Evolutionary conservation across 345 rosid species (phyloP), one percentile per base, ranked within the genome.

Genomic region (Alliaria petiolata): DNA sequence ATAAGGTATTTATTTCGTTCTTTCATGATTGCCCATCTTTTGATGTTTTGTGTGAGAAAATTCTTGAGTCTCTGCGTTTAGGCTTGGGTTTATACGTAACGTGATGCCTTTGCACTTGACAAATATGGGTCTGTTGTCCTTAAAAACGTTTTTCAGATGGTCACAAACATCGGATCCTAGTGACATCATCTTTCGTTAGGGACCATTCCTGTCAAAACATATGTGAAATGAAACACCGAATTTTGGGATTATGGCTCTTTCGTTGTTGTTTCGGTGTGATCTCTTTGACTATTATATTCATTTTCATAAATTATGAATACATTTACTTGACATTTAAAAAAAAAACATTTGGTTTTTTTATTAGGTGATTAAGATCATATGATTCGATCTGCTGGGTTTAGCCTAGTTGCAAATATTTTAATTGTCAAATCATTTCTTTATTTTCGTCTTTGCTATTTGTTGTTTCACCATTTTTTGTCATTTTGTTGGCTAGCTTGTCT

Each of bases 71-170:
- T 42, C 3, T 38, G 44, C 17, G 40, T 58, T 20, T 22, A 52
- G 34, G 46, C 14, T 8, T 54, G 16, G 28, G 44, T 44, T 9
- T 55, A 42, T 30, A 51, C 42, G 1, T n/a, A n/a, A n/a, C n/a
- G n/a, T n/a, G n/a, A n/a, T n/a, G n/a, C n/a, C n/a, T n/a, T n/a
- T n/a, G n/a, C n/a, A n/a, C n/a, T n/a, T n/a, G n/a, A n/a, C n/a
- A n/a, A n/a, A n/a, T n/a, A n/a, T n/a, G 40, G 13, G 43, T 61
- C 7, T 51, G 8, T 51, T 66, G 16, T 22, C 59, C 39, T 28
- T 35, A 39, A 43, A 60, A 67, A 51, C 73, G 73, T 75, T 75
- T 74, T 75, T 60, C 73, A 60, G 40, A 43, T 67, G 78, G n/a
- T n/a, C n/a, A n/a, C n/a, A n/a, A n/a, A n/a, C n/a, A n/a, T n/a